Evolutionary conservation across 2,329 filamentous ascomycete genomes (phyloP), one percentile per base, ranked within the genome.

Genomic region (Hirsutella rhossiliensis): DNA sequence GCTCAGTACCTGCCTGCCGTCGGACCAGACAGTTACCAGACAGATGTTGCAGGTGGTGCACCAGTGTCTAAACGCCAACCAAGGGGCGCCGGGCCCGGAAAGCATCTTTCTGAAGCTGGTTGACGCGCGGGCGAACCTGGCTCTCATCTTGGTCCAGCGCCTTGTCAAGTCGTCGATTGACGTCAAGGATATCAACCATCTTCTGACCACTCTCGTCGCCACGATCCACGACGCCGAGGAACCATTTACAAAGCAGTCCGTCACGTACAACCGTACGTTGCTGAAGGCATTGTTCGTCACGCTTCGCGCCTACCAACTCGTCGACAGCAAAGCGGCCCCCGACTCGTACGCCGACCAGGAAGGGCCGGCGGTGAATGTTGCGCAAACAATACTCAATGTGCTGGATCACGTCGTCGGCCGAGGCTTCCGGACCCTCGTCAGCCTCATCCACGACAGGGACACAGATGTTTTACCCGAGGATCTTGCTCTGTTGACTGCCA

Each of bases 211-310:
- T 2, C 54, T 78, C 13, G 70, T 73, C 48, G 66, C 68, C 31
- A 73, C 73, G 20, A 68, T 80, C 45, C 70, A 70, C 47, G 62
- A 62, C 34, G 66, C 78, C 15, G 72, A 76, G 38, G 71, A 75
- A 42, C 73, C 76, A 0, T 76, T 76, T 46, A 62, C 64, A 11
- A 54, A 62, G 2, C 68, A 69, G 13, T 75, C 73, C 12, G 67
- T 77, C 9, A 67, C 75, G 30, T 90, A 95, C 57, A 94, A 94
- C 62, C 83, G 92, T 41, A 83, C 82, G 0, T 75, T 95, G 11
- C 72, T 97, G 17, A 87, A 86, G 55, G 78, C 90, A 3, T 73
- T 98, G 5, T 96, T 92, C 57, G 79, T 97, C 40, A 75, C 84
- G 0, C 71, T 97, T 23, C 80, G 82, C 41, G 78, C 82, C 15